Base-by-base conservation (phyloP, 1,284 basidiomycete species). In the Macrocystidia cucumis region DNA sequence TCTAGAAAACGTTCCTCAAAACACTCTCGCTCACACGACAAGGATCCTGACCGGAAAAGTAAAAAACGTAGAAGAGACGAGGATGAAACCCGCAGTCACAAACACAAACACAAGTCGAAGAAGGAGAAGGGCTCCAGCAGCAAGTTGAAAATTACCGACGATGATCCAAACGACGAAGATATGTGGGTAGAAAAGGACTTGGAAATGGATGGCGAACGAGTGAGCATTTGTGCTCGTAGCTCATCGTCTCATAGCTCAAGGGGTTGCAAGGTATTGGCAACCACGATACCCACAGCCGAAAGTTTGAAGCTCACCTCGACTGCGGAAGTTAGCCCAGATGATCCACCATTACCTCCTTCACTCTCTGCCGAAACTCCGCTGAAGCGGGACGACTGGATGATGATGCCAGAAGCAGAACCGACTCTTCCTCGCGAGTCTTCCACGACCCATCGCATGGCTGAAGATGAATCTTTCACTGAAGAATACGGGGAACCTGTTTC, bases 141-240 rank as follows among this genome's bases (percentile, higher is more conserved):
- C n/a, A 52, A 55, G 28, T 43, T 71, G 34, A 54, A 60, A 25
- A 72, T 83, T 17, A 70, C 80, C 1, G 83, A 83, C 45, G 81
- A 85, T 39, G 78, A 84, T 50, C 66, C 69, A 3, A 49, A 57
- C 46, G 79, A 78, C 44, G 71, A 78, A 20, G 78, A 77, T 35
- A 74, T 87, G 65, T 91, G 90, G 89, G 72, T 85, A 3, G 88
- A 91, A 60, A 90, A 89, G 66, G 85, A 88, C 47, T 78, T 90
- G 29, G 80, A 83, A 50, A 76, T 79, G 60, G 80, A 80, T 29
- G 78, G 81, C 11, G 77, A 84, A 58, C 59, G 62, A 48, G 88
- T 88, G 49, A 49, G 74, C 64, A 6, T 11, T 9, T 17, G 9
- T 2, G 13, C 9, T 7, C 32, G 34, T 18, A 34, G 11, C 32